Percentiles rank a stretch among this genome's conserved stretches.
phyloP scores from a whole-genome alignment of 176 grass and related monocot genomes.

The Aechmea fasciata region DNA sequence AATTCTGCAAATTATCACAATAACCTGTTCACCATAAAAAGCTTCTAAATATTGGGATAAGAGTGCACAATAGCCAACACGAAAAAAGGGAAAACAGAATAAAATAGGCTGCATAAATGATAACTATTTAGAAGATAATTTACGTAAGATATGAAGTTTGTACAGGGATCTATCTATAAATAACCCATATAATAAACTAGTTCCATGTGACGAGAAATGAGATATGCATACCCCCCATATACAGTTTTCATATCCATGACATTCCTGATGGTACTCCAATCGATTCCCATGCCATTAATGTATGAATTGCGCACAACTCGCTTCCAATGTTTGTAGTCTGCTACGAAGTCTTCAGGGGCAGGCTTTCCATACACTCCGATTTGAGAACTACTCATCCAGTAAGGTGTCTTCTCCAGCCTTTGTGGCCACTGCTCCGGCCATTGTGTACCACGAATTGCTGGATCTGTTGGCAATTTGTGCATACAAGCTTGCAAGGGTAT shows the following conservation, averaged over 20 bases:
- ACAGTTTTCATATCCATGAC: constrained; percentile 90
- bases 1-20: too few relatives aligned
- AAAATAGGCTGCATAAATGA: too few relatives aligned
- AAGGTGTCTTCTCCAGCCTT: constrained; percentile 55
- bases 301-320: constrained; percentile 50
- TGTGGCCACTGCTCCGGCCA: constrained; percentile 75
- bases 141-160: too few relatives aligned
- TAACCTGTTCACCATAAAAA: too few relatives aligned
- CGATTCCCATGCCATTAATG: constrained; percentile 46
- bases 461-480: constrained; percentile 53
- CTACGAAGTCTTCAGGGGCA: constrained; percentile 57
- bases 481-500: constrained; percentile 58
- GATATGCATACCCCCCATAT: constrained; percentile 66
- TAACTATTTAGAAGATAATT: too few relatives aligned
- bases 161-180: not conserved
- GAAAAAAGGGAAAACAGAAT: too few relatives aligned
- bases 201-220: not conserved
- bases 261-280: constrained; percentile 69
- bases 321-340: constrained; percentile 78
- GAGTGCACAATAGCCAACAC: too few relatives aligned
- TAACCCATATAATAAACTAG: not conserved
- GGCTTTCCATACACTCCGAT: constrained; percentile 71
- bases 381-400: constrained; percentile 63
- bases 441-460: constrained; percentile 31
- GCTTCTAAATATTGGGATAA: too few relatives aligned